phyloP scores from a whole-genome alignment of 2,329 filamentous ascomycete genomes.

The Magnaporthiopsis incrustans region DNA sequence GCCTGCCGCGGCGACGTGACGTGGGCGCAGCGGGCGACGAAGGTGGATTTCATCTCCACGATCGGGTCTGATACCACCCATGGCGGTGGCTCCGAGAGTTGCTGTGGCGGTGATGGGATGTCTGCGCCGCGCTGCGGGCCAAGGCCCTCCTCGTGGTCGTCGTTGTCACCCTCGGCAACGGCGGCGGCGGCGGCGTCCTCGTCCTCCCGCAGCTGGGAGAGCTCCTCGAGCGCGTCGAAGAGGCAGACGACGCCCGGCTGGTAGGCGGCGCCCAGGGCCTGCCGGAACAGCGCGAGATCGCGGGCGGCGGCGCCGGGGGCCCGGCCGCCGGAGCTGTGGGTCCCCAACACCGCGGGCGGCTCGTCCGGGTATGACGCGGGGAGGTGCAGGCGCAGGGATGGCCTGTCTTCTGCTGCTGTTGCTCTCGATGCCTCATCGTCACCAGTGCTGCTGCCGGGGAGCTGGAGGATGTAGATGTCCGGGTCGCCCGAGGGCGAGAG shows the following conservation, averaged over 20 bases:
- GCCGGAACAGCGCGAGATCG: constrained; percentile 60
- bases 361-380: constrained; percentile 65
- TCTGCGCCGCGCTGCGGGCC: constrained; percentile 5
- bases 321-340: constrained; percentile 65
- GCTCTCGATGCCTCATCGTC: constrained; percentile 17
- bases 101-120: constrained; percentile 5
- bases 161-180: background rate
- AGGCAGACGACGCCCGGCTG: constrained; percentile 71
- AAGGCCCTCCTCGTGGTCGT: background rate
- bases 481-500: constrained; percentile 33
- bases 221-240: constrained; percentile 82
- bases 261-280: constrained; percentile 61
- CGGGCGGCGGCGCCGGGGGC: constrained; percentile 61
- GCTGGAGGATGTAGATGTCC: constrained; percentile 49
- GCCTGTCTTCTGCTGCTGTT: constrained; percentile 50
- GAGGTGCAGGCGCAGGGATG: constrained; percentile 59
- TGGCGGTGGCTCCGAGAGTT: constrained; percentile 24
- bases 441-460: constrained; percentile 44
- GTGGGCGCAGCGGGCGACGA: constrained; percentile 67
- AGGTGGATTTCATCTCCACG: constrained; percentile 79
- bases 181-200: background rate
- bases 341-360: constrained; percentile 66
- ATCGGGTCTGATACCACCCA: constrained; percentile 72
- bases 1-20: constrained; percentile 67
- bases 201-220: constrained; percentile 22